A percentile compares a stretch with the other conserved stretches of the same genome.
phyloP scores from a whole-genome alignment of 169 alveolate species.

The Plasmodium inui region DNA sequence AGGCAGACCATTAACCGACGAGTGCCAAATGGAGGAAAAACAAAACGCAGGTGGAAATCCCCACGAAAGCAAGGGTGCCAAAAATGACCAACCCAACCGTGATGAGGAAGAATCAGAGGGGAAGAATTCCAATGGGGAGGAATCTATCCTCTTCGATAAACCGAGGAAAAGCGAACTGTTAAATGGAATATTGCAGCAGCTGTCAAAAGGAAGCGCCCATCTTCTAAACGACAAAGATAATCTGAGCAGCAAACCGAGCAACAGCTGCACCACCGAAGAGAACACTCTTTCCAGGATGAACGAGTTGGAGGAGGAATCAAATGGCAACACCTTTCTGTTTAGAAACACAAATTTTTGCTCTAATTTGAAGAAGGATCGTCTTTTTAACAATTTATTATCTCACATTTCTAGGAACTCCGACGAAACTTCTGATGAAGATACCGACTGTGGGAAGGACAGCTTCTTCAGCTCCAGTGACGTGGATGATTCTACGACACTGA shows the following conservation, averaged over 20 bases:
- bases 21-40: neutral
- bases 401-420: slow-evolving; percentile 1
- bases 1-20: neutral
- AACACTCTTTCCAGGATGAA: neutral
- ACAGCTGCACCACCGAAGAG: slow-evolving; percentile 1
- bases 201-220: neutral
- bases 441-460: slow-evolving; percentile 63
- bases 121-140: neutral
- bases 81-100: neutral
- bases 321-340: neutral
- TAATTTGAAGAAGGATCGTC: neutral
- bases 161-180: neutral
- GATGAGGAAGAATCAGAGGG: neutral
- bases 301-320: slow-evolving; percentile 18
- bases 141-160: neutral
- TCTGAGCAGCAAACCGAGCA: neutral
- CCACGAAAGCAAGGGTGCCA: neutral
- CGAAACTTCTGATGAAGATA: slow-evolving; percentile 57
- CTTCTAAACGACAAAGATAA: neutral
- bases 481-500: slow-evolving; percentile 6
- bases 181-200: neutral
- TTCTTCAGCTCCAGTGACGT: slow-evolving; percentile 67
- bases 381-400: slow-evolving; percentile 20
- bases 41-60: neutral
- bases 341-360: neutral